Evolutionary conservation across 768 basidiomycete genomes (phyloP).

Genomic region (Mycena albidolilacea): DNA sequence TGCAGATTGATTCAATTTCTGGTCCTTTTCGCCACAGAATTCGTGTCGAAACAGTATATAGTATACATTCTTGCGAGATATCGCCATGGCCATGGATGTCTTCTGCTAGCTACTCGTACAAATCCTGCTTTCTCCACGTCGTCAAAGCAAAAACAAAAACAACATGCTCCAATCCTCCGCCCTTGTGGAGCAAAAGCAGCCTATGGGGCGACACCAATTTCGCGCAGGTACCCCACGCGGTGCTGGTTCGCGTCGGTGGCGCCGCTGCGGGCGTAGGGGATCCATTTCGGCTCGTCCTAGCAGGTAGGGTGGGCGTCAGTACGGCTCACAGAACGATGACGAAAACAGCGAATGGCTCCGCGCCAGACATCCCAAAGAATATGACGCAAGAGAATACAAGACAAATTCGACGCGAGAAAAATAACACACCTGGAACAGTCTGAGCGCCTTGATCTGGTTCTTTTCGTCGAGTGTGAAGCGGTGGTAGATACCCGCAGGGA

Average conservation of each 20-base stretch:
- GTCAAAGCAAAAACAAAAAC: too few relatives aligned
- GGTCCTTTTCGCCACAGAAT: too few relatives aligned
- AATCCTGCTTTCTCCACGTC: too few relatives aligned
- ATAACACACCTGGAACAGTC: slow-evolving; percentile 46
- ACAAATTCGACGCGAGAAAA: neutral
- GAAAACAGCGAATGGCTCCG: neutral
- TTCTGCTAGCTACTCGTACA: too few relatives aligned
- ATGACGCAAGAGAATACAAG: neutral
- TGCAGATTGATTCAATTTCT: too few relatives aligned
- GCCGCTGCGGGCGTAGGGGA: slow-evolving; percentile 75
- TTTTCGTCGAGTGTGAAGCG: slow-evolving; percentile 90
- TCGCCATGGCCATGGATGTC: too few relatives aligned
- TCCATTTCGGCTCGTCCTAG: slow-evolving; percentile 95
- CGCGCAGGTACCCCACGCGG: slow-evolving; percentile 73
- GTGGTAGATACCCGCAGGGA: slow-evolving; percentile 95
- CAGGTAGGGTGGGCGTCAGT: neutral
- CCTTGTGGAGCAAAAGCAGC: too few relatives aligned
- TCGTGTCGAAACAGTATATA: too few relatives aligned
- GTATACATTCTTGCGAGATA: too few relatives aligned
- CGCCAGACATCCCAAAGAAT: too few relatives aligned
- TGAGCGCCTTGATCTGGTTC: slow-evolving; percentile 81
- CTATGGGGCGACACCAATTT: slow-evolving; percentile 53
- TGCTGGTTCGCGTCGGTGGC: slow-evolving; percentile 77
- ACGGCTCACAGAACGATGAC: neutral
- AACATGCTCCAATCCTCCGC: too few relatives aligned